Conservation (phyloP, 768 basidiomycete species). For the Trametopsis cervina region DNA sequence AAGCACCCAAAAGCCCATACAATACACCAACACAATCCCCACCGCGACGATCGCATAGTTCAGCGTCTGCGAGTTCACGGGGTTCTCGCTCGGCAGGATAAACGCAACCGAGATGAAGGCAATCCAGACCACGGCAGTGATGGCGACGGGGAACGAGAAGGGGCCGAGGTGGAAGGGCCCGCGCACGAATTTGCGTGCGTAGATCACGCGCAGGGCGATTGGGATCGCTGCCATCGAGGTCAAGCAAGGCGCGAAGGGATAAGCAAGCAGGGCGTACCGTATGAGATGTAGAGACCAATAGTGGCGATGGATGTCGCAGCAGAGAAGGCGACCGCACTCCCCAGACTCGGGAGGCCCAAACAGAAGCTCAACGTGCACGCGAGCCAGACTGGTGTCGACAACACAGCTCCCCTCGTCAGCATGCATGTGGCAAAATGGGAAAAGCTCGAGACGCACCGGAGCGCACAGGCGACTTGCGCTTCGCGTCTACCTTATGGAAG, state of each 20-base stretch:
- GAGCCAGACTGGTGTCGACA: constrained; percentile 55
- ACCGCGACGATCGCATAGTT: constrained; percentile 76
- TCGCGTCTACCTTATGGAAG: constrained; percentile 55
- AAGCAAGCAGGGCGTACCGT: constrained; percentile 34
- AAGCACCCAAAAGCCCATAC: constrained; percentile 61
- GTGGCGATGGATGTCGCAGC: constrained; percentile 57
- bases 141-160: constrained; percentile 55
- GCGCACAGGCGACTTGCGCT: constrained; percentile 57
- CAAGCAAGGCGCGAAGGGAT: neutral
- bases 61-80: constrained; percentile 62
- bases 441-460: constrained; percentile 38
- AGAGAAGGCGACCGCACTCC: constrained; percentile 62
- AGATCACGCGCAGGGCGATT: constrained; percentile 58
- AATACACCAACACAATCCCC: constrained; percentile 60
- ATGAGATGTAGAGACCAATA: constrained; percentile 72
- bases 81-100: constrained; percentile 64
- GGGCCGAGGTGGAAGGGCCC: constrained; percentile 69
- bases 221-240: constrained; percentile 44
- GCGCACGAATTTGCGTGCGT: constrained; percentile 49
- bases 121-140: constrained; percentile 60
- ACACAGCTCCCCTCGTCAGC: too few relatives aligned
- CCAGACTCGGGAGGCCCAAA: constrained; percentile 67
- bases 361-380: constrained; percentile 72
- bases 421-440: neutral
- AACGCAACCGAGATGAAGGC: constrained; percentile 67